Evolutionary conservation across 495 filamentous ascomycete species (phyloP).

Genomic region (Platismatia glauca): DNA sequence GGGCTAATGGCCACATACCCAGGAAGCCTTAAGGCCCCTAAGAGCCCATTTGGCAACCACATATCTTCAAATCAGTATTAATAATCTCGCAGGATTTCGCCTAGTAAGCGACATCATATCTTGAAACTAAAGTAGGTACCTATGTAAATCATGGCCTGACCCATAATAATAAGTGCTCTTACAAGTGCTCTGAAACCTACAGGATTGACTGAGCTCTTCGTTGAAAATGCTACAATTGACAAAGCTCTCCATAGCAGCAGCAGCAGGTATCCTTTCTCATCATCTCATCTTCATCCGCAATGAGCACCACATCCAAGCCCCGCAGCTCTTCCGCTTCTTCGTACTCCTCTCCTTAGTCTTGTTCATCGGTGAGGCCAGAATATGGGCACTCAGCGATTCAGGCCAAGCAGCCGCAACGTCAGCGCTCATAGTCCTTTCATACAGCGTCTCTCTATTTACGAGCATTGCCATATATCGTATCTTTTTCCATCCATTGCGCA

Average conservation of each 20-base stretch:
- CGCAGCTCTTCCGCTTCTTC: conserved; percentile 4
- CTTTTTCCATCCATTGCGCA: conserved; percentile 37
- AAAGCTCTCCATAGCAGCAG: not conserved
- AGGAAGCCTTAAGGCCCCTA: too few species aligned
- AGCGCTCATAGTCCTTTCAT: conserved; percentile 17
- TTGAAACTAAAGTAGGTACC: too few species aligned
- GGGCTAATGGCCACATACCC: too few species aligned
- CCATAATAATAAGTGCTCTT: not conserved
- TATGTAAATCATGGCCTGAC: too few species aligned
- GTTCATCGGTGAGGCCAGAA: not conserved
- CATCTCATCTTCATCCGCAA: conserved; percentile 19
- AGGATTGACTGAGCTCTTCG: not conserved
- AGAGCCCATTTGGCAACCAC: too few species aligned
- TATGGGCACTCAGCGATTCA: not conserved
- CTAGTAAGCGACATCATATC: too few species aligned
- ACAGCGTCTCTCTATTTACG: conserved; percentile 29
- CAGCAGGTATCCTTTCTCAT: conserved; percentile 20
- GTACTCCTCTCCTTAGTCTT: not conserved
- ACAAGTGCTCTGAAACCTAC: not conserved
- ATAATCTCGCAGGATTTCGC: too few species aligned
- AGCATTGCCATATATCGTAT: conserved; percentile 42
- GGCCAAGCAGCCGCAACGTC: not conserved
- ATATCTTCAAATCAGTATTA: too few species aligned
- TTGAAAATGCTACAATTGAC: not conserved
- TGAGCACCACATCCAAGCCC: conserved; percentile 22